A percentile compares a stretch with the other conserved stretches of the same genome.
Conservation (phyloP, 805 yeast genomes). For the Monosporozyma servazzii region DNA sequence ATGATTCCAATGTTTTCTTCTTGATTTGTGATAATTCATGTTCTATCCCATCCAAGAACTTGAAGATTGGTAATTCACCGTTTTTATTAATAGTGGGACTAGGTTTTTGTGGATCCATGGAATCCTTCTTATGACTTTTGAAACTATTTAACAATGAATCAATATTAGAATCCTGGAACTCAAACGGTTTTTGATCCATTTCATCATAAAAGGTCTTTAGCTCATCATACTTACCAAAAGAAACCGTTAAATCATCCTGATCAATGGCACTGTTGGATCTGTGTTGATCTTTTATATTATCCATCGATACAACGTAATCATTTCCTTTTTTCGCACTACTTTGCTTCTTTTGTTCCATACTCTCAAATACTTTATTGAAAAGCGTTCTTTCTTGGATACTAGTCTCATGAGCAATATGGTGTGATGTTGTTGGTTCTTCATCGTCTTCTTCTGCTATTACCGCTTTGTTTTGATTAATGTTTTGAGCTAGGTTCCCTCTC, state of each 20-base stretch:
- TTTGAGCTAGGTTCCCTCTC: not conserved
- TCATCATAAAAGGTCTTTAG: not conserved
- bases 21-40: conserved; percentile 3
- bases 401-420: conserved; percentile 4
- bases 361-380: conserved; percentile 21
- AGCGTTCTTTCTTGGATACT: conserved; percentile 21
- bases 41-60: conserved; percentile 7
- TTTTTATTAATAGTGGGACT: not conserved
- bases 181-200: not conserved
- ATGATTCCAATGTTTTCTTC: conserved; percentile 3
- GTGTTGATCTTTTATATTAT: not conserved
- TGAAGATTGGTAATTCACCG: not conserved
- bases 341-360: conserved; percentile 17
- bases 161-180: not conserved
- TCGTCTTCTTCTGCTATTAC: not conserved
- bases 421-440: not conserved
- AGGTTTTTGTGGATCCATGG: not conserved
- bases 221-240: conserved; percentile 2
- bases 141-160: not conserved
- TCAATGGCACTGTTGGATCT: not conserved
- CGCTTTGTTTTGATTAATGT: not conserved
- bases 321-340: not conserved
- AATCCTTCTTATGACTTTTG: not conserved
- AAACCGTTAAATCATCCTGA: not conserved
- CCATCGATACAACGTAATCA: not conserved